Evolutionary conservation across 306 rosid species (phyloP).

Genomic region (Sicyos edulis): DNA sequence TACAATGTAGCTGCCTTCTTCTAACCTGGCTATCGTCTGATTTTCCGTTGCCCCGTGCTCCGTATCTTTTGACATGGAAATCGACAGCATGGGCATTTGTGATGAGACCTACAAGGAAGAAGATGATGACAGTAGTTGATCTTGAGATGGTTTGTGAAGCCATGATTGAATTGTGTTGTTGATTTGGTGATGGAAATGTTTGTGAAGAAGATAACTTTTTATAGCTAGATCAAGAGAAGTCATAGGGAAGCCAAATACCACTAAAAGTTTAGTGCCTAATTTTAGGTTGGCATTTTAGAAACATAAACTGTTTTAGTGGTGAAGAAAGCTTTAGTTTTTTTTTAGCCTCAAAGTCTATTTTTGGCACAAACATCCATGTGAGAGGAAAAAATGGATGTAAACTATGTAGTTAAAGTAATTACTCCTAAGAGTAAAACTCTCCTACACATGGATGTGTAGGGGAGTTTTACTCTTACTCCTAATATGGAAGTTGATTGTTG

Average conservation of each 20-base stretch:
- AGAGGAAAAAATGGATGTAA: neutral
- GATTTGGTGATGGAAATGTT: neutral
- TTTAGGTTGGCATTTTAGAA: conserved; percentile 20
- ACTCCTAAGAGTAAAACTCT: too few species aligned
- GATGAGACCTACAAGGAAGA: conserved; percentile 20
- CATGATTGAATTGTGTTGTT: neutral
- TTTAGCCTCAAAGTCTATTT: neutral
- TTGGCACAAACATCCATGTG: conserved; percentile 5
- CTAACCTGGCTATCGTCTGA: conserved; percentile 34
- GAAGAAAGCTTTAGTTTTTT: neutral
- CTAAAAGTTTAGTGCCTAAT: conserved; percentile 25
- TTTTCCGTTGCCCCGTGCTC: conserved; percentile 32
- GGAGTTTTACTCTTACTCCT: too few species aligned
- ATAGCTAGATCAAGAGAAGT: conserved; percentile 8
- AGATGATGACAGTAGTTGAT: conserved; percentile 5
- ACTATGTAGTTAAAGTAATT: neutral
- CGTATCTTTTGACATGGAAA: conserved; percentile 27
- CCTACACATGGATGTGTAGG: too few species aligned
- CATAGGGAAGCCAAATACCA: conserved; percentile 18
- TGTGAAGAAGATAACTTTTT: neutral
- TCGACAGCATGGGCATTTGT: conserved; percentile 19
- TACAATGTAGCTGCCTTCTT: neutral
- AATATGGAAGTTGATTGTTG: neutral
- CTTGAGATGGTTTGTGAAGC: conserved; percentile 3
- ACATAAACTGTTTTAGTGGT: conserved; percentile 3